Percentiles rank a stretch among this genome's conserved stretches.
phyloP scores from a whole-genome alignment of 2,329 filamentous ascomycete species.

The Botryotinia convoluta region DNA sequence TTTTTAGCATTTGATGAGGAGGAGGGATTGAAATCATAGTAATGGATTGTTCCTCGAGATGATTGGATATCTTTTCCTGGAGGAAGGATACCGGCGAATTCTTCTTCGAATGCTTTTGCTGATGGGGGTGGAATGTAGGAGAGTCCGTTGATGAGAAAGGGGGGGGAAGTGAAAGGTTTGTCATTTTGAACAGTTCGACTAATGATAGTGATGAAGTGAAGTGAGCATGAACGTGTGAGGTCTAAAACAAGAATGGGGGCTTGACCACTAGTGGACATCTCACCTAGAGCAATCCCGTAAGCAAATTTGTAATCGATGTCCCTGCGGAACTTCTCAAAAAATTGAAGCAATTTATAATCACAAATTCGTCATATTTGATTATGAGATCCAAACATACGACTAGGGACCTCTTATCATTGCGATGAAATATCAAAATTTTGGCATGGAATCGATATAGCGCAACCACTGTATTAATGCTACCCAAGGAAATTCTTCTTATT shows the following conservation, averaged over 20 bases:
- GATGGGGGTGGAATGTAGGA: background rate
- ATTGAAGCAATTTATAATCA: background rate
- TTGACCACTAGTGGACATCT: background rate
- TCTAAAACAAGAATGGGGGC: background rate
- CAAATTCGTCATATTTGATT: background rate
- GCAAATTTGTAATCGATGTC: background rate
- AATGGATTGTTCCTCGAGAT: slow-evolving; percentile 23
- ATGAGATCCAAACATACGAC: background rate
- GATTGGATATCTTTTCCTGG: slow-evolving; percentile 14
- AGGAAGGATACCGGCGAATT: background rate
- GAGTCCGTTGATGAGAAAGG: background rate
- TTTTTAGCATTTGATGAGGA: slow-evolving; percentile 25
- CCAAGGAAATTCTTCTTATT: too few species aligned
- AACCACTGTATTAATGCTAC: background rate
- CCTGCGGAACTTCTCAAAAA: background rate
- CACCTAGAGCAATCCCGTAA: background rate
- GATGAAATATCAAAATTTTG: background rate
- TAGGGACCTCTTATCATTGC: background rate
- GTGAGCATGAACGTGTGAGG: background rate
- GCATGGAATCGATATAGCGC: too few species aligned
- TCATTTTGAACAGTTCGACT: background rate
- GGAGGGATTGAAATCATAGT: slow-evolving; percentile 22
- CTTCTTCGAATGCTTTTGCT: slow-evolving; percentile 8
- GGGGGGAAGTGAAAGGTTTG: background rate
- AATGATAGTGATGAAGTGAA: background rate